Evolutionary conservation across 2,329 filamentous ascomycete species (phyloP).

Genomic region (Penicillium sp.): DNA sequence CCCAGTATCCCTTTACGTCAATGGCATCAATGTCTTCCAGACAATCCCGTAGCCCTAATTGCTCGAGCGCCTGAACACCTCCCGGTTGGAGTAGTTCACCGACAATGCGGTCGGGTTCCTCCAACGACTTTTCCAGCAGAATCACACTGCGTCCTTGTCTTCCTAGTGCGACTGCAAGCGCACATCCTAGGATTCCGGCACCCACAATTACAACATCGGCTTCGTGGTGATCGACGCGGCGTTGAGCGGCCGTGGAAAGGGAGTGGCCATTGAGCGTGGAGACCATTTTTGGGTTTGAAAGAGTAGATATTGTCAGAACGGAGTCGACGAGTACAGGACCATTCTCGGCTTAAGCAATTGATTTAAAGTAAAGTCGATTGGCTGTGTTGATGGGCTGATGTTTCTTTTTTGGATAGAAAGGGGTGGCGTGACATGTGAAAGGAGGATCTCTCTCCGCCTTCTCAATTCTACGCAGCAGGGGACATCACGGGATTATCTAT

Average conservation of each 20-base stretch:
- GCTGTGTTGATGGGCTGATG: constrained; percentile 23
- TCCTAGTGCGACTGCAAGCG: constrained; percentile 77
- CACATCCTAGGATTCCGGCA: constrained; percentile 85
- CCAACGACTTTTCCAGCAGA: constrained; percentile 81
- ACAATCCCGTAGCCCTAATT: constrained; percentile 76
- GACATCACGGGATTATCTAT: constrained; percentile 2
- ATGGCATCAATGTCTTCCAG: constrained; percentile 87
- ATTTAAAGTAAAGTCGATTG: constrained; percentile 18
- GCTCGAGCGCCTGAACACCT: constrained; percentile 74
- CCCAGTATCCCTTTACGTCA: constrained; percentile 78
- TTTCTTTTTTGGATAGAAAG: constrained; percentile 15
- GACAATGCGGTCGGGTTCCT: constrained; percentile 92
- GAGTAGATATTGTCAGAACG: constrained; percentile 13
- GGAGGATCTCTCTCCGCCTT: constrained; percentile 14
- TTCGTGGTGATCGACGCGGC: constrained; percentile 57
- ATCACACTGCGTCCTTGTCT: constrained; percentile 89
- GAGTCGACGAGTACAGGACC: constrained; percentile 13
- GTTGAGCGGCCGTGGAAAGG: constrained; percentile 39
- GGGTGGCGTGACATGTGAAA: constrained; percentile 38
- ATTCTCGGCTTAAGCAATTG: constrained; percentile 18
- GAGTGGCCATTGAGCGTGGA: constrained; percentile 24
- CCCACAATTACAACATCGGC: constrained; percentile 88
- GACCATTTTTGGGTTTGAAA: constrained; percentile 25
- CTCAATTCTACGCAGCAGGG: constrained; percentile 7
- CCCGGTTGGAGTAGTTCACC: constrained; percentile 94